A percentile compares a stretch with the other conserved stretches of the same genome.
These are phyloP conservation scores for Penicillium sp. DNA, from an alignment of 2,329 filamentous ascomycete species.

Conservation along the genomic window DNA sequence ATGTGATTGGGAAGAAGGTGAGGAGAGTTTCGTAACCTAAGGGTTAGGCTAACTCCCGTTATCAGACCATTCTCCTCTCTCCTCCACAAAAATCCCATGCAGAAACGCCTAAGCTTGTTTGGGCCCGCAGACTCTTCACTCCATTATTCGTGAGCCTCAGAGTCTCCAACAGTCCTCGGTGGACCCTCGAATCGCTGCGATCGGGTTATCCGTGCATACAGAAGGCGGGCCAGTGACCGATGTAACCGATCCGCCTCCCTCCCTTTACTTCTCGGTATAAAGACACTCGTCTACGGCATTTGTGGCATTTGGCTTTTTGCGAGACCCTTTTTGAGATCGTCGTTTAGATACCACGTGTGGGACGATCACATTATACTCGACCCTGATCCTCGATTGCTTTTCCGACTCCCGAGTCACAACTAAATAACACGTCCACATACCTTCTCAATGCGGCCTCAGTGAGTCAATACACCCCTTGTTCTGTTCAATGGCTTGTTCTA, in stretches of 20 bases:
- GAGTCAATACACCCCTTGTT: constrained; percentile 20
- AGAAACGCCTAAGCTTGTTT: constrained; percentile 1
- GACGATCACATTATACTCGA: background rate
- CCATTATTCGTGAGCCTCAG: background rate
- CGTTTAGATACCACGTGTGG: constrained; percentile 9
- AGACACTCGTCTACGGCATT: constrained; percentile 1
- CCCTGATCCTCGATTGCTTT: background rate
- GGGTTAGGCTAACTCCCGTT: constrained; percentile 4
- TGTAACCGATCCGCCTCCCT: constrained; percentile 21
- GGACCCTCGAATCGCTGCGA: constrained; percentile 12
- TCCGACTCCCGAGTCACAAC: background rate
- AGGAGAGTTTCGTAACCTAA: background rate
- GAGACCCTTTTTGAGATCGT: background rate
- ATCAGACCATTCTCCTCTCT: background rate
- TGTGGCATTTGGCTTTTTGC: background rate
- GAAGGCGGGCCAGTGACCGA: constrained; percentile 18
- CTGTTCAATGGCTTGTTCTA: constrained; percentile 16
- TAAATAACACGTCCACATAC: background rate
- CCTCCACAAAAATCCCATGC: constrained; percentile 1
- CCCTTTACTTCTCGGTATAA: constrained; percentile 10
- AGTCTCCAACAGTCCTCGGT: background rate
- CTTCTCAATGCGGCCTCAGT: constrained; percentile 40
- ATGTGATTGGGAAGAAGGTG: constrained; percentile 8
- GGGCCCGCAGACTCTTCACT: background rate
- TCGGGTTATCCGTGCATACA: constrained; percentile 20